Percentiles rank a stretch among this genome's conserved stretches.
Conservation (phyloP, 768 basidiomycete species). For the Auricularia sp. region DNA sequence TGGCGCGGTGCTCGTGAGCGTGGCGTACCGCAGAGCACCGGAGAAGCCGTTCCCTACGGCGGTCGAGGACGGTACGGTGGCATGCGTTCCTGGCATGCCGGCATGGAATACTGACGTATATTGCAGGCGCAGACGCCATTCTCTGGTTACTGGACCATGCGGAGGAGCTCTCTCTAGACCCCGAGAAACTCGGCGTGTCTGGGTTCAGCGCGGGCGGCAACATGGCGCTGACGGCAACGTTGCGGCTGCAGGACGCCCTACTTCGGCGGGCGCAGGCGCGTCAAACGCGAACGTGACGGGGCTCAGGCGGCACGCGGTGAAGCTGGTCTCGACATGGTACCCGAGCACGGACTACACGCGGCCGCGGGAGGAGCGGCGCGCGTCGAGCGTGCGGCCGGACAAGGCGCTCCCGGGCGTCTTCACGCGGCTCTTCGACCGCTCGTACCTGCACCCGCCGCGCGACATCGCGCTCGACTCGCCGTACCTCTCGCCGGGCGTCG, state of each 20-base stretch:
- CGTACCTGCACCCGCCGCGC: conserved; percentile 11
- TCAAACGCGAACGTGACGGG: not conserved
- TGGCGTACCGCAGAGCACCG: conserved; percentile 15
- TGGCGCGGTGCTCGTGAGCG: conserved; percentile 11
- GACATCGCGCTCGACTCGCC: conserved; percentile 6
- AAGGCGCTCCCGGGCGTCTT: conserved; percentile 9
- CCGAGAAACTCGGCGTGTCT: conserved; percentile 8
- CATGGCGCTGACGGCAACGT: conserved; percentile 9
- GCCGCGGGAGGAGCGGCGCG: conserved; percentile 8
- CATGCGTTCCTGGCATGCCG: not conserved
- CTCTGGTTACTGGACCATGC: conserved; percentile 9
- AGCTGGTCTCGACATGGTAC: conserved; percentile 12
- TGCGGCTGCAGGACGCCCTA: conserved; percentile 9
- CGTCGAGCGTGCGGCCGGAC: conserved; percentile 3
- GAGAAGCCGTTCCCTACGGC: conserved; percentile 16
- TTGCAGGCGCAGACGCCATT: conserved; percentile 10
- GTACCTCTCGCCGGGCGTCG: conserved; percentile 12
- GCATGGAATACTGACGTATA: too few species aligned
- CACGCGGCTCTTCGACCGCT: conserved; percentile 13
- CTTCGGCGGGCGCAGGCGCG: conserved; percentile 5
- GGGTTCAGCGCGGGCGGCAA: conserved; percentile 19
- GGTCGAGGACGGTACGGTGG: conserved; percentile 13
- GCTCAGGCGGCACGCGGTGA: not conserved
- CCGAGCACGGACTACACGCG: conserved; percentile 12
- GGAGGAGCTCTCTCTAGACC: conserved; percentile 11